Evolutionary conservation across 352 stramenopile species (phyloP).

Genomic region (Blastocystis sp.): DNA sequence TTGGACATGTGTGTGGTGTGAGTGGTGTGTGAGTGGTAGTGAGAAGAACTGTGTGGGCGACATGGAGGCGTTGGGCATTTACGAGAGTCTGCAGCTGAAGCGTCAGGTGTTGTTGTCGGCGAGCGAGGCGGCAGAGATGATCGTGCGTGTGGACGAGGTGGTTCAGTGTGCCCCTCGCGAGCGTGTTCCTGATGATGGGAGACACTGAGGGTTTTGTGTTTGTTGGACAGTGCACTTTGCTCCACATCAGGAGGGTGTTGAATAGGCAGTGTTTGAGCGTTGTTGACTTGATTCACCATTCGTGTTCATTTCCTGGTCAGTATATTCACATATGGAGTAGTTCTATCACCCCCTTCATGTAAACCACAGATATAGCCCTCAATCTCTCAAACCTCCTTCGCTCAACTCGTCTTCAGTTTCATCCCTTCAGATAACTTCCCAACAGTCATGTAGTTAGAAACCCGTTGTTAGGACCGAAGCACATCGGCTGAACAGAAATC

Average conservation of each 20-base stretch:
- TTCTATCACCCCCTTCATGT: neutral
- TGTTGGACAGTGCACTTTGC: neutral
- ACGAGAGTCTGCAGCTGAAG: no score
- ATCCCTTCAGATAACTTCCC: no score
- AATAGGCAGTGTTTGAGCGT: no score
- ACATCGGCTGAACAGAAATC: neutral
- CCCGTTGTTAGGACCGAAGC: neutral
- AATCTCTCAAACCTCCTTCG: neutral
- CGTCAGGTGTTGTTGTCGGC: no score
- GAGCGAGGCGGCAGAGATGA: no score
- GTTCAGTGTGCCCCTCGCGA: neutral
- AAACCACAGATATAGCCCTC: neutral
- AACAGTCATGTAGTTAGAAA: neutral
- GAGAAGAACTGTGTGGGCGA: no score
- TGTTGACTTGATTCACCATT: constrained; percentile 5
- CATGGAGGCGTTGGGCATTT: no score
- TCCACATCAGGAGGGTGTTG: no score
- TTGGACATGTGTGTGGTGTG: no score
- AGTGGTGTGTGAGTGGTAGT: no score
- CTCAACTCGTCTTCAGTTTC: neutral
- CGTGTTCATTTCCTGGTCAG: neutral
- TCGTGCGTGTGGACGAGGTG: no score
- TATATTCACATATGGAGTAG: neutral
- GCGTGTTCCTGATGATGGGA: neutral
- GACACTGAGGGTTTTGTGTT: neutral